These are phyloP conservation scores for Globisporangium irregulare DNA, from an alignment of 352 stramenopile species.

Conservation along the genomic window DNA sequence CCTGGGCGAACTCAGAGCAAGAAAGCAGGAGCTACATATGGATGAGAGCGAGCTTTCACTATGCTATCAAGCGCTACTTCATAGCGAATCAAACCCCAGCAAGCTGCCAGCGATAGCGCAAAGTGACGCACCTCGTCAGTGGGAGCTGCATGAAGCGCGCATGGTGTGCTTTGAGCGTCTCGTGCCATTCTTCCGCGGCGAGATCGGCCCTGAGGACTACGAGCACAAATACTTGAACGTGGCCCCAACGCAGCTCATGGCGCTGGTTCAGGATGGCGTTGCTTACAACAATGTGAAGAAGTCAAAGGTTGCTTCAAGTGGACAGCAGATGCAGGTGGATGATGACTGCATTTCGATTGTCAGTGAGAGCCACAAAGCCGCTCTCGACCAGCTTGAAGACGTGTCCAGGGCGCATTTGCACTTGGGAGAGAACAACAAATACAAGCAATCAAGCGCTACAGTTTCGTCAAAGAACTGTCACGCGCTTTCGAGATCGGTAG, in stretches of 20 bases:
- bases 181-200: constrained; percentile 40
- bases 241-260: constrained; percentile 32
- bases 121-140: neutral
- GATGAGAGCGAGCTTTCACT: constrained; percentile 12
- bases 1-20: constrained; percentile 13
- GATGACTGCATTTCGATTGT: constrained; percentile 27
- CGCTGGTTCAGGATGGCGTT: constrained; percentile 41
- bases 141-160: constrained; percentile 31
- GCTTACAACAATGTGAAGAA: constrained; percentile 17
- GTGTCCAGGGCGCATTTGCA: neutral
- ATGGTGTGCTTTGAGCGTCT: constrained; percentile 48
- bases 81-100: too few relatives aligned
- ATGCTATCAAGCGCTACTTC: constrained; percentile 13
- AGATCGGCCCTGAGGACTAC: constrained; percentile 30
- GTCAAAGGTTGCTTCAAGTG: neutral
- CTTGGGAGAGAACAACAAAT: neutral
- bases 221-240: constrained; percentile 53
- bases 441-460: neutral
- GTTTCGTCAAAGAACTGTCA: too few relatives aligned
- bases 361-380: neutral
- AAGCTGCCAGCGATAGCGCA: neutral
- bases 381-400: neutral
- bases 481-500: constrained; percentile 1
- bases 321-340: neutral
- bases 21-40: constrained; percentile 5